Conservation (phyloP, 2,329 filamentous ascomycete genomes). For the Fusarium fujikuroi region DNA sequence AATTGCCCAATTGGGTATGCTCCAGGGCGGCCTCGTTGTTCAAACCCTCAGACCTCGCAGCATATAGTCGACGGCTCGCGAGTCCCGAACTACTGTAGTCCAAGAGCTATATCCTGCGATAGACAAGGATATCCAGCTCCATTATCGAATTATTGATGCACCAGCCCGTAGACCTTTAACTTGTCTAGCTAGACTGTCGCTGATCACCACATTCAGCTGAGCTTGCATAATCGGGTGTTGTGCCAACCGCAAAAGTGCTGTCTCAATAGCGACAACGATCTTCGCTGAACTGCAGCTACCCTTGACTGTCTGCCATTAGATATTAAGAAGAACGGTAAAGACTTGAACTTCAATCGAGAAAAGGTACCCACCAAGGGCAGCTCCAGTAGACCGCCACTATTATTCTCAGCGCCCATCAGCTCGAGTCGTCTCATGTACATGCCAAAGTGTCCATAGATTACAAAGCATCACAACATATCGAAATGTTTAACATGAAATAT, state of each 20-base stretch:
- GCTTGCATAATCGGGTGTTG: constrained; percentile 7
- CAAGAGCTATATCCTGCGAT: not conserved
- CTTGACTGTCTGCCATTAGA: not conserved
- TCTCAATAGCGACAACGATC: not conserved
- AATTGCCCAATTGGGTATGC: not conserved
- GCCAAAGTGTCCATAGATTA: too few species aligned
- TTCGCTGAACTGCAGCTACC: not conserved
- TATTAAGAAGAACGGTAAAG: constrained; percentile 12
- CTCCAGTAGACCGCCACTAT: constrained; percentile 3
- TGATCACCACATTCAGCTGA: constrained; percentile 32
- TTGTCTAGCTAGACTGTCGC: not conserved
- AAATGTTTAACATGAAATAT: not conserved
- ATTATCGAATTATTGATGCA: constrained; percentile 10
- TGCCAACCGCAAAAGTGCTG: constrained; percentile 8
- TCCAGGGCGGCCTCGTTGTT: constrained; percentile 1
- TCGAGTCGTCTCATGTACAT: not conserved
- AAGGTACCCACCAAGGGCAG: not conserved
- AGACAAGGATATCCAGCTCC: not conserved
- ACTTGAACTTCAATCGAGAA: not conserved
- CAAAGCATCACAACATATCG: not conserved
- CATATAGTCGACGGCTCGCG: not conserved
- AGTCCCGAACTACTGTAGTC: not conserved
- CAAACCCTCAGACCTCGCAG: not conserved
- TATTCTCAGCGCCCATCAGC: not conserved
- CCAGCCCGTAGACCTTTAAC: not conserved